Base-by-base conservation (phyloP, 1,284 basidiomycete species). In the Pholiota adiposa region DNA sequence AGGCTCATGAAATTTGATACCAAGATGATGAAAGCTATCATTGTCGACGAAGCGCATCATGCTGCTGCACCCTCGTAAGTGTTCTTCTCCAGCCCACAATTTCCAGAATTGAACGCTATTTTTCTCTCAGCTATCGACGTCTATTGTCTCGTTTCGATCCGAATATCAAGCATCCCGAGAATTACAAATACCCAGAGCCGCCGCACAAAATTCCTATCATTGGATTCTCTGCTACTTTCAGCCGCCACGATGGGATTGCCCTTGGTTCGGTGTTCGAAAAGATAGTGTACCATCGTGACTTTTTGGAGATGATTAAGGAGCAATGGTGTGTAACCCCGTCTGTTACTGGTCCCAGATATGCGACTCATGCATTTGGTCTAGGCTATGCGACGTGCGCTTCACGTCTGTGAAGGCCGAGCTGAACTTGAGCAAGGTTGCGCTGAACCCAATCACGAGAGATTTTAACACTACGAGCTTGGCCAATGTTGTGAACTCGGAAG, bases 191-290 rank as follows among this genome's bases (percentile, higher is more conserved):
- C 34, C 41, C 40, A 16, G 57, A 61, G 8, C 63, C 77, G 25
- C 65, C 73, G n/a, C 79, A 84, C 62, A 73, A 77, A 21, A 85
- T 96, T 18, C 96, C 96, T 2, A 88, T 98, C 61, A 83, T 99
- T 55, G 97, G 96, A 0, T 98, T 99, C 74, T 96, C 94, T 38
- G 96, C 97, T 0, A 99, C 97, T 0, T 97, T 98, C 76, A 90
- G 88, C 64, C 83, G 97, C 21, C 93, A 97, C 69, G 96, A 99
- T 70, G 93, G 95, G 8, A 79, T 97, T 2, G 93, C 95, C 0
- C 83, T 99, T 6, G 89, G 93, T 2, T 90, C 90, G 1, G 90
- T 97, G 0, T 98, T 97, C 67, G 87, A 98, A 70, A 81, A 84
- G 54, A 97, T 98, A 60, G 97, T 98, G 0, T 99, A 94, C 70